Conservation (phyloP, 176 grass and related monocot species). For the Thinopyrum elongatum region DNA sequence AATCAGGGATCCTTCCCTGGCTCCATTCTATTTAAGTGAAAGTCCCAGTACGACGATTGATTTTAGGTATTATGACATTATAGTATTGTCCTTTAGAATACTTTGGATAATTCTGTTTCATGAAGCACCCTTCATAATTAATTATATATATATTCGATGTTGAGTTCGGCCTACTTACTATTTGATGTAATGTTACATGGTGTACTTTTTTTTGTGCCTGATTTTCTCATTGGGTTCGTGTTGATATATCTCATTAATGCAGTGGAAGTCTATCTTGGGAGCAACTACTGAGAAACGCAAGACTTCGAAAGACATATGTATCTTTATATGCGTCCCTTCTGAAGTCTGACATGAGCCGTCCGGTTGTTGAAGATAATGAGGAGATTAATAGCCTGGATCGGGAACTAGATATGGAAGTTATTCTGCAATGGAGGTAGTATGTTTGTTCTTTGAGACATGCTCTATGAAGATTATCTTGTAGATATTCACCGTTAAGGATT, state of each 20-base stretch:
- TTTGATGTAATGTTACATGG: constrained; percentile 11
- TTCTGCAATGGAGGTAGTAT: constrained; percentile 93
- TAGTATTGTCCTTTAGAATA: constrained; percentile 12
- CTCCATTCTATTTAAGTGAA: not conserved
- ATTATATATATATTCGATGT: constrained; percentile 18
- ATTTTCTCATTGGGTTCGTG: constrained; percentile 23
- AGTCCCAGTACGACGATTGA: not conserved
- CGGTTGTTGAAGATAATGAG: constrained; percentile 69
- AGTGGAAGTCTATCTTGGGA: constrained; percentile 94
- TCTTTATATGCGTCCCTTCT: constrained; percentile 91
- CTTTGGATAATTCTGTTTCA: not conserved
- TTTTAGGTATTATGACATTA: constrained; percentile 3
- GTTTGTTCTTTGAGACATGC: not conserved
- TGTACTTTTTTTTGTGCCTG: not conserved
- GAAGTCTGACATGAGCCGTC: constrained; percentile 68
- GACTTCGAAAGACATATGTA: constrained; percentile 77
- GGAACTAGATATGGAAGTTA: constrained; percentile 91
- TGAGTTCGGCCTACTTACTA: not conserved
- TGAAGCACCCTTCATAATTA: not conserved
- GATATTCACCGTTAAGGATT: constrained; percentile 5
- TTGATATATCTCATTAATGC: constrained; percentile 38
- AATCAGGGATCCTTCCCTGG: not conserved
- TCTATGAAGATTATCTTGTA: constrained; percentile 12
- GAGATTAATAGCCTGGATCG: constrained; percentile 81
- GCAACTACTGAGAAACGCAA: constrained; percentile 73